phyloP scores from a whole-genome alignment of 768 basidiomycete species.

The Phylloporus rhodoxanthus region DNA sequence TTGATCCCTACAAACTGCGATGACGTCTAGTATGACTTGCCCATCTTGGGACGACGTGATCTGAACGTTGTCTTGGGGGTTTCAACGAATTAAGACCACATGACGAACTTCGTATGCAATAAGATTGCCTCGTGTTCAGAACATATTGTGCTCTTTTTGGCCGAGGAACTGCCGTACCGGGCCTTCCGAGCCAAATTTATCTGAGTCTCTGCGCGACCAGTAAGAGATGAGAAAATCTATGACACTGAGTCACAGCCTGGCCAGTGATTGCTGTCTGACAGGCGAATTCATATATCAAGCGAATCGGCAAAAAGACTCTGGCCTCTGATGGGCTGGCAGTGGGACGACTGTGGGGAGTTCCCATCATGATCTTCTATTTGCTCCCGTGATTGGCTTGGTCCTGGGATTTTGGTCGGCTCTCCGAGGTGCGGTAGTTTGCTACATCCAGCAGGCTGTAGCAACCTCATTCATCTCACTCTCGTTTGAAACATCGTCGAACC shows the following conservation, averaged over 20 bases:
- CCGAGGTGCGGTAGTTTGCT: constrained; percentile 16
- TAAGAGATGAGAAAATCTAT: neutral
- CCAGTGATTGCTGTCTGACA: neutral
- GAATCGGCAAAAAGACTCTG: neutral
- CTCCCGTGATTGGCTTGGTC: constrained; percentile 4
- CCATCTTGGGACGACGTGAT: constrained; percentile 9
- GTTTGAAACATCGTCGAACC: constrained; percentile 10
- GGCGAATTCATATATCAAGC: neutral
- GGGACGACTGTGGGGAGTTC: neutral
- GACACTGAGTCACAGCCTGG: neutral
- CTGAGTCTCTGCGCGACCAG: neutral
- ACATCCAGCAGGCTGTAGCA: neutral
- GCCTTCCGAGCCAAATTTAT: constrained; percentile 4
- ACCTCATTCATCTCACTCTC: constrained; percentile 1
- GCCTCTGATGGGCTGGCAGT: neutral
- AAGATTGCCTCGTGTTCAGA: constrained; percentile 16
- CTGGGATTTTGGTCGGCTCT: constrained; percentile 18
- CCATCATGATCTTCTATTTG: constrained; percentile 10
- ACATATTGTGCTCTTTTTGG: constrained; percentile 2
- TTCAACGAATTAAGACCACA: constrained; percentile 13
- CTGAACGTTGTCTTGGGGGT: constrained; percentile 10
- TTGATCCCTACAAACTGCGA: constrained; percentile 17
- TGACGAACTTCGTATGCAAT: constrained; percentile 8
- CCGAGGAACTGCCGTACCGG: neutral
- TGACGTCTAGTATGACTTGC: neutral